Evolutionary conservation across 345 rosid genomes (phyloP).

Genomic region (Eutrema japonicum): DNA sequence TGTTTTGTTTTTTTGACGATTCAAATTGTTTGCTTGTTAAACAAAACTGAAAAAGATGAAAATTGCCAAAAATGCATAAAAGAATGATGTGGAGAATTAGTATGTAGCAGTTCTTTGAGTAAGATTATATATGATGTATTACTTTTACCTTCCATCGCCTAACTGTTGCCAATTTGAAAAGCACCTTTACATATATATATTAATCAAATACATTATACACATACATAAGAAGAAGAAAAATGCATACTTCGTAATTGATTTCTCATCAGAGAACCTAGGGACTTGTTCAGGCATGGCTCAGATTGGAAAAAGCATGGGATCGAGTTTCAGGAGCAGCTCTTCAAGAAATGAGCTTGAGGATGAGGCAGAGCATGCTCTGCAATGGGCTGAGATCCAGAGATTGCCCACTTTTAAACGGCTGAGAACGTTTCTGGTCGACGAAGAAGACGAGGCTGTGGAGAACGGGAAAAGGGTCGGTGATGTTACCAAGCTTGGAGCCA

Average conservation of each 20-base stretch:
- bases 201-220: neutral
- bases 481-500: conserved; percentile 61
- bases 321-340: conserved; percentile 53
- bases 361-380: conserved; percentile 50
- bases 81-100: conserved; percentile 6
- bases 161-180: neutral
- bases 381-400: conserved; percentile 77
- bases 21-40: neutral
- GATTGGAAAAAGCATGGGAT: conserved; percentile 56
- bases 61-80: neutral
- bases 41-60: neutral
- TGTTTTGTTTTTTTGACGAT: neutral
- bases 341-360: conserved; percentile 37
- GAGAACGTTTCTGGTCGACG: conserved; percentile 55
- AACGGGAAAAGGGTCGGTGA: conserved; percentile 51
- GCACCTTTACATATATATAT: neutral
- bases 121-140: neutral
- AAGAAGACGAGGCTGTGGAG: conserved; percentile 6
- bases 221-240: neutral
- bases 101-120: conserved; percentile 2
- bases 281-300: conserved; percentile 43
- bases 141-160: conserved; percentile 10
- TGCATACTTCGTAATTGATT: neutral
- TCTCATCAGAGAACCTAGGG: neutral
- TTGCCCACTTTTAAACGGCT: conserved; percentile 69